Evolutionary conservation across 768 basidiomycete genomes (phyloP), one percentile per base, ranked within the genome.

Genomic region (Macrolepiota fuliginosa): DNA sequence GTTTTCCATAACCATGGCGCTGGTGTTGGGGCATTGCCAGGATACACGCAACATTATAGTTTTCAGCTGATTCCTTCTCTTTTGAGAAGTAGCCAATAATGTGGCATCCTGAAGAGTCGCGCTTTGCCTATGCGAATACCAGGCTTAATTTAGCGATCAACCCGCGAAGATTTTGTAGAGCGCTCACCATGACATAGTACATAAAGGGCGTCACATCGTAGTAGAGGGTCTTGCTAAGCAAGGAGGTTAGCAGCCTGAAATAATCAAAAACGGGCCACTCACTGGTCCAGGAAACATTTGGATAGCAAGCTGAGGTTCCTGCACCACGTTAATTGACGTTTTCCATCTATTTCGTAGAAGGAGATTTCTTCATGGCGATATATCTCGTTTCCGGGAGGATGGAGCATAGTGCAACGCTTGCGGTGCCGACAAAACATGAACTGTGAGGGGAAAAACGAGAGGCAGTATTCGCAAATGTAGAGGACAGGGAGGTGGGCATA

Each of bases 151-250:
- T 47, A 61, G 40, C 62, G 63, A 50, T 24, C 35, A 54, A 22
- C 49, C 50, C 25, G 24, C 17, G 3, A 13, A 54, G 17, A 6
- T 56, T 61, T 58, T 62, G 63, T 35, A 51, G 70, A 45, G 19
- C 83, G 24, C 60, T 67, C 67, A 92, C 94, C 96, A 99, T 96
- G 74, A 96, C 91, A 82, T 99, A 99, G 82, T 95, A 99, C 84
- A 99, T 86, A 81, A 99, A 99, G 2, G 97, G 97, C 62, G 98
- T 98, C 68, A 98, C 96, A 78, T 99, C 97, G 78, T 98, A 99
- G 78, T 99, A 98, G 65, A 99, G 80, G 15, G 96, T 98, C 81
- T 99, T 99, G 79, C 92, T 94, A 69, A 54, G 63, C 53, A 64
- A 57, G 62, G 63, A 45, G 22, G 65, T 74, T 58, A 73, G 71